A percentile compares a stretch with the other conserved stretches of the same genome.
These are phyloP conservation scores for Fusarium bactridioides DNA, from an alignment of 2,329 filamentous ascomycete species.

Conservation along the genomic window DNA sequence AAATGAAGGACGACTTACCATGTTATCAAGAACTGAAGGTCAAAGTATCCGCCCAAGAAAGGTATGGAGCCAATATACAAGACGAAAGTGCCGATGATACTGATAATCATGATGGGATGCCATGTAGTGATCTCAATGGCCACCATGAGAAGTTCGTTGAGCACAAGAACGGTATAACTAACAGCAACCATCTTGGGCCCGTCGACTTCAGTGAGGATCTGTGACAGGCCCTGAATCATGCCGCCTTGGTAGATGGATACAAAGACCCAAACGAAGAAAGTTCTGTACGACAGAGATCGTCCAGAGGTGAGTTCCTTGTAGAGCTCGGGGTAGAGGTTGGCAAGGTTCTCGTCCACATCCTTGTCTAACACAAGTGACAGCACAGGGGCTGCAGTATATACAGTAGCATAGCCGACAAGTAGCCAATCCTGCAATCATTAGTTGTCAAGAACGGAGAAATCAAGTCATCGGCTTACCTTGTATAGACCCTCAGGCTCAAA, in stretches of 20 bases:
- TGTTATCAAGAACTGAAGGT: slow-evolving; percentile 79
- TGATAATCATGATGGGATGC: slow-evolving; percentile 91
- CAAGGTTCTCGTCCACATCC: slow-evolving; percentile 92
- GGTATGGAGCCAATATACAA: slow-evolving; percentile 86
- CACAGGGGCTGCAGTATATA: slow-evolving; percentile 94
- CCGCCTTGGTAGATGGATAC: slow-evolving; percentile 95
- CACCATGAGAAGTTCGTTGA: slow-evolving; percentile 98
- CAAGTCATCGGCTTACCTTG: slow-evolving; percentile 57
- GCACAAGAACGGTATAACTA: slow-evolving; percentile 87
- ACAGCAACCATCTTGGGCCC: slow-evolving; percentile 83
- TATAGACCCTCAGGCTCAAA: slow-evolving; percentile 96
- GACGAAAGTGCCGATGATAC: slow-evolving; percentile 81
- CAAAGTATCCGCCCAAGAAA: slow-evolving; percentile 89
- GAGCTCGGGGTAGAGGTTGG: slow-evolving; percentile 94
- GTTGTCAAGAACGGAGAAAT: not conserved
- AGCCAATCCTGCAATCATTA: slow-evolving; percentile 77
- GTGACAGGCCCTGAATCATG: slow-evolving; percentile 93
- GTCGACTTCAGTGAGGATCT: slow-evolving; percentile 83
- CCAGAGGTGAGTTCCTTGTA: slow-evolving; percentile 97
- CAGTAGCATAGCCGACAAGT: slow-evolving; percentile 92
- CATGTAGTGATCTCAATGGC: slow-evolving; percentile 96
- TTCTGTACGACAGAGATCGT: slow-evolving; percentile 85
- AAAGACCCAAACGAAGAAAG: slow-evolving; percentile 96
- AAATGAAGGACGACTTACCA: slow-evolving; percentile 54
- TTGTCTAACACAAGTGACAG: slow-evolving; percentile 93